Percentiles rank a stretch among this genome's conserved stretches.
These are phyloP conservation scores for Ceratobasidium papillatum DNA, from an alignment of 1,284 basidiomycete species.

Conservation along the genomic window DNA sequence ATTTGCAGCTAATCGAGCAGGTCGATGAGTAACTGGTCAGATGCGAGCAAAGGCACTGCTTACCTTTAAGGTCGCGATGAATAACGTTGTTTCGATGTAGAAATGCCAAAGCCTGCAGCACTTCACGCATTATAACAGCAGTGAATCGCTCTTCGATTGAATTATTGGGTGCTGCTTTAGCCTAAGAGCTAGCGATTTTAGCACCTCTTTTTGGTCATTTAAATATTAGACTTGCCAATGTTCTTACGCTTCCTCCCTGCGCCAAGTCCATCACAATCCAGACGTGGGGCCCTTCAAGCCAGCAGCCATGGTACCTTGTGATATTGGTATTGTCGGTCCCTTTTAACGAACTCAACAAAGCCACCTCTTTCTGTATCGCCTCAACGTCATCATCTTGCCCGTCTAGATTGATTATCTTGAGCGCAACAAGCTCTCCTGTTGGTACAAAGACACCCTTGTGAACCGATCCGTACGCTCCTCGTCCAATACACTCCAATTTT, in stretches of 20 bases:
- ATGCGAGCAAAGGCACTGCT: constrained; percentile 22
- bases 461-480: constrained; percentile 95
- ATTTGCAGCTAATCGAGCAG: constrained; percentile 74
- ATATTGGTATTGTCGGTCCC: constrained; percentile 81
- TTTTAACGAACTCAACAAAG: constrained; percentile 88
- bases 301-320: constrained; percentile 95
- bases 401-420: constrained; percentile 99
- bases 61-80: constrained; percentile 91
- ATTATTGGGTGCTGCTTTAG: constrained; percentile 83
- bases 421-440: constrained; percentile 87
- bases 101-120: constrained; percentile 84
- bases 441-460: constrained; percentile 89
- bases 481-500: constrained; percentile 84
- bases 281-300: constrained; percentile 91
- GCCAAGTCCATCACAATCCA: constrained; percentile 99
- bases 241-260: constrained; percentile 92
- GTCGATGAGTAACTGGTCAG: not conserved
- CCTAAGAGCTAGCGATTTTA: constrained; percentile 48
- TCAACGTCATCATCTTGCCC: constrained; percentile 95
- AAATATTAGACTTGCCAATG: constrained; percentile 61
- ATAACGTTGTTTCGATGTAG: constrained; percentile 95
- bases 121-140: constrained; percentile 88
- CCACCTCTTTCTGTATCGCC: constrained; percentile 96
- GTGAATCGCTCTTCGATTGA: constrained; percentile 91
- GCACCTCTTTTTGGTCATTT: not conserved